phyloP scores from a whole-genome alignment of 1,139 yeast species.

The Lodderomyces pseudojiufengensis region DNA sequence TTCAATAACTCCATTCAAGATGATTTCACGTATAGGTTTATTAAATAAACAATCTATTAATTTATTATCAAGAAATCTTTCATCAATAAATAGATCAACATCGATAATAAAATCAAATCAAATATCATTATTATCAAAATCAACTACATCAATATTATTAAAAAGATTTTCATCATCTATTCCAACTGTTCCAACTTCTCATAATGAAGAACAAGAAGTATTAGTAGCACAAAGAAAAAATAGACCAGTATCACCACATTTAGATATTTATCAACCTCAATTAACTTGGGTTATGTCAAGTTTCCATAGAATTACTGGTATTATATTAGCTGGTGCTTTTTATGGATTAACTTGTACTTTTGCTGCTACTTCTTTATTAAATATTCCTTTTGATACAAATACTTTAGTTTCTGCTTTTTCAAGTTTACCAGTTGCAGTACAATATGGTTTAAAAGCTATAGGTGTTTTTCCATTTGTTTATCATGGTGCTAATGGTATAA shows the following conservation, averaged over 20 bases:
- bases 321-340: slow-evolving; percentile 72
- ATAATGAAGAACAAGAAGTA: slow-evolving; percentile 62
- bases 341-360: slow-evolving; percentile 74
- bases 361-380: slow-evolving; percentile 66
- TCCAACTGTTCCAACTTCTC: slow-evolving; percentile 58
- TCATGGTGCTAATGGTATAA: slow-evolving; percentile 81
- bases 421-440: slow-evolving; percentile 58
- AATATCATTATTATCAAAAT: too few relatives aligned
- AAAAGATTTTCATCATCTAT: slow-evolving; percentile 14
- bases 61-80: slow-evolving; percentile 1
- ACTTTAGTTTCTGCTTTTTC: slow-evolving; percentile 54
- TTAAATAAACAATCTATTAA: slow-evolving; percentile 11
- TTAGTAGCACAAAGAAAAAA: slow-evolving; percentile 77
- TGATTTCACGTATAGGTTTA: slow-evolving; percentile 18
- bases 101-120: too few relatives aligned
- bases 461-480: slow-evolving; percentile 82
- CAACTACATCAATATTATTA: too few relatives aligned
- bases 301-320: slow-evolving; percentile 86
- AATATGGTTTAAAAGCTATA: slow-evolving; percentile 62
- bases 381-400: slow-evolving; percentile 61
- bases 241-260: slow-evolving; percentile 91
- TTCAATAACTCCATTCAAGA: slow-evolving; percentile 2
- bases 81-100: not conserved
- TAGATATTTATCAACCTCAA: slow-evolving; percentile 86
- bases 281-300: slow-evolving; percentile 77